Evolutionary conservation across 2,329 filamentous ascomycete species (phyloP).

Genomic region (Ceratocystis colombiana): DNA sequence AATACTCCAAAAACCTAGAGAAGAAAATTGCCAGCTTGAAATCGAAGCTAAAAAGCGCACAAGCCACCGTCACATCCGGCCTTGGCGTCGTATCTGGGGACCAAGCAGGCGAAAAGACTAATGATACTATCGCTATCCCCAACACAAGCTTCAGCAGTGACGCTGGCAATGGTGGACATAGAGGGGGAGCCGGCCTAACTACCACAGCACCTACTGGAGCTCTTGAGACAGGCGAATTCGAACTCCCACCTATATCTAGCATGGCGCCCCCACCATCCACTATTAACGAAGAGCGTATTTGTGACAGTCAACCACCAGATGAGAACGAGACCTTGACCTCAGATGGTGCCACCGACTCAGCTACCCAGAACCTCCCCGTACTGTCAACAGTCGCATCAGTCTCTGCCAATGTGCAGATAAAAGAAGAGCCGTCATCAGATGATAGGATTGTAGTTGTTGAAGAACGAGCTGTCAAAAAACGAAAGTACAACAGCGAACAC

Average conservation of each 20-base stretch:
- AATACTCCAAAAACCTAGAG: slow-evolving; percentile 38
- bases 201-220: not conserved
- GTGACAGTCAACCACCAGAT: slow-evolving; percentile 22
- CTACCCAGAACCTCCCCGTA: slow-evolving; percentile 11
- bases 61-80: slow-evolving; percentile 24
- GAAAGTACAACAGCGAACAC: slow-evolving; percentile 9
- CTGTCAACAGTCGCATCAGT: not conserved
- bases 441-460: slow-evolving; percentile 16
- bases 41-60: slow-evolving; percentile 26
- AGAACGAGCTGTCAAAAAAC: slow-evolving; percentile 19
- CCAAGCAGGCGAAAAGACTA: not conserved
- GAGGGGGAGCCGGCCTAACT: not conserved
- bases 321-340: slow-evolving; percentile 13
- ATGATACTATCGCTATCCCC: slow-evolving; percentile 22
- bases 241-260: slow-evolving; percentile 6
- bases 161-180: not conserved
- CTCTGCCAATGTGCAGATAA: slow-evolving; percentile 31
- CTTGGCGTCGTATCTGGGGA: not conserved
- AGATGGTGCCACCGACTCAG: not conserved
- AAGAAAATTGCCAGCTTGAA: slow-evolving; percentile 33
- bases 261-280: slow-evolving; percentile 8
- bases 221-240: slow-evolving; percentile 10
- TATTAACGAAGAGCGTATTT: slow-evolving; percentile 19
- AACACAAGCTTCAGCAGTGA: slow-evolving; percentile 17
- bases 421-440: slow-evolving; percentile 37